phyloP scores from a whole-genome alignment of 164 flowering plant genomes.

The Hamamelis virginiana region DNA sequence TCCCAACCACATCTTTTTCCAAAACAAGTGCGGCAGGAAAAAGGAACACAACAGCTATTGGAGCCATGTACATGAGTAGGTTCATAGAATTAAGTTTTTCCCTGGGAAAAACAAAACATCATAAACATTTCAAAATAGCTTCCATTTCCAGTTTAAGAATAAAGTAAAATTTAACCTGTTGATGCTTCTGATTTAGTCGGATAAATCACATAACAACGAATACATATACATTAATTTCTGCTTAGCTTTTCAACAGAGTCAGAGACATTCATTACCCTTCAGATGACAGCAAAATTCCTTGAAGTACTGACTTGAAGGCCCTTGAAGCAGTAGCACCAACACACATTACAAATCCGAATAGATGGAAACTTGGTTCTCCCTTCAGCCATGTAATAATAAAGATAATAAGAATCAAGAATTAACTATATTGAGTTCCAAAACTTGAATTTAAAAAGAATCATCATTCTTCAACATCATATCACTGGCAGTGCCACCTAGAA shows the following conservation, averaged over 20 bases:
- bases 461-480: not conserved
- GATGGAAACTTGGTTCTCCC: slow-evolving; percentile 70
- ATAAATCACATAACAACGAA: not conserved
- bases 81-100: slow-evolving; percentile 74
- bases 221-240: not conserved
- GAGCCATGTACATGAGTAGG: slow-evolving; percentile 69
- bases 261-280: slow-evolving; percentile 46
- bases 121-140: slow-evolving; percentile 1
- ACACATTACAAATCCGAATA: slow-evolving; percentile 66
- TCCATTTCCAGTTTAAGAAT: slow-evolving; percentile 1
- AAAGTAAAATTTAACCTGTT: not conserved
- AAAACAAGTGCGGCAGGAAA: slow-evolving; percentile 58
- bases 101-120: slow-evolving; percentile 23
- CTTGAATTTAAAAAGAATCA: not conserved
- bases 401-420: slow-evolving; percentile 3
- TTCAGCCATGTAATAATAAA: slow-evolving; percentile 20
- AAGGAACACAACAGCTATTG: slow-evolving; percentile 56
- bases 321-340: slow-evolving; percentile 60
- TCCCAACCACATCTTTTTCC: slow-evolving; percentile 57
- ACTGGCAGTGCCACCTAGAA: no score
- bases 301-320: slow-evolving; percentile 62
- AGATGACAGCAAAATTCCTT: slow-evolving; percentile 52
- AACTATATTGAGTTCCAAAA: not conserved
- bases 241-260: not conserved
- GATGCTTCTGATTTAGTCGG: not conserved